Conservation (phyloP, 148 eudicot species). For the Rhododendron molle region DNA sequence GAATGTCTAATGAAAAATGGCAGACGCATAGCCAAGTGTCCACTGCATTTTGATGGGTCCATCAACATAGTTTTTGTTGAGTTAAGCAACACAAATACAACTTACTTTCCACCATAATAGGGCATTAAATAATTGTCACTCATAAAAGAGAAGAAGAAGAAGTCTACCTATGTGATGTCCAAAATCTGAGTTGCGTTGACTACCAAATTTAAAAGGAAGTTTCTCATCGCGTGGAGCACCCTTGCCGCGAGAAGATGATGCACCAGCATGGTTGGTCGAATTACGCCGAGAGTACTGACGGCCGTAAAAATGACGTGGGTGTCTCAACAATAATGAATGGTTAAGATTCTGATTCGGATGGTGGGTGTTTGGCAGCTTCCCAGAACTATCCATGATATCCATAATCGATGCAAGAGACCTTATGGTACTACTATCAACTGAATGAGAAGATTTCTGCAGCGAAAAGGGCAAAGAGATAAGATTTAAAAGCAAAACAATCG, state of each 20-base stretch:
- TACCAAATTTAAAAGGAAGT: slow-evolving; percentile 39
- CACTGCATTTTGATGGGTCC: background rate
- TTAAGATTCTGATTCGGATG: slow-evolving; percentile 35
- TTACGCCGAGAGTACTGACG: slow-evolving; percentile 56
- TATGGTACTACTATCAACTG: slow-evolving; percentile 23
- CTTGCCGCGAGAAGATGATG: slow-evolving; percentile 55
- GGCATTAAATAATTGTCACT: background rate
- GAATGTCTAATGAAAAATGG: background rate
- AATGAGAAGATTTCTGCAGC: slow-evolving; percentile 29
- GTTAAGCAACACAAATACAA: background rate
- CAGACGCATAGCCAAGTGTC: background rate
- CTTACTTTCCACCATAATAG: background rate
- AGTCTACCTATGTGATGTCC: slow-evolving; percentile 43
- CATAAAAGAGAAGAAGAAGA: background rate
- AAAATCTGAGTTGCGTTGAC: slow-evolving; percentile 35
- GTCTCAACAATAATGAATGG: slow-evolving; percentile 38
- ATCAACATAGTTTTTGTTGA: background rate
- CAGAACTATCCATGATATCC: slow-evolving; percentile 45
- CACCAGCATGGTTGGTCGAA: slow-evolving; percentile 32
- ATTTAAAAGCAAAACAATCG: background rate
- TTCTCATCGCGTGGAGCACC: slow-evolving; percentile 32
- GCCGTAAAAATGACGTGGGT: slow-evolving; percentile 50
- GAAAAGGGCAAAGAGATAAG: background rate
- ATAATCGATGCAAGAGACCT: slow-evolving; percentile 33
- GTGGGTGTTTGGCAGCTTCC: slow-evolving; percentile 29